Percentiles rank a stretch among this genome's conserved stretches.
These are phyloP conservation scores for Puya raimondii DNA, from an alignment of 176 grass and related monocot species.

Conservation along the genomic window DNA sequence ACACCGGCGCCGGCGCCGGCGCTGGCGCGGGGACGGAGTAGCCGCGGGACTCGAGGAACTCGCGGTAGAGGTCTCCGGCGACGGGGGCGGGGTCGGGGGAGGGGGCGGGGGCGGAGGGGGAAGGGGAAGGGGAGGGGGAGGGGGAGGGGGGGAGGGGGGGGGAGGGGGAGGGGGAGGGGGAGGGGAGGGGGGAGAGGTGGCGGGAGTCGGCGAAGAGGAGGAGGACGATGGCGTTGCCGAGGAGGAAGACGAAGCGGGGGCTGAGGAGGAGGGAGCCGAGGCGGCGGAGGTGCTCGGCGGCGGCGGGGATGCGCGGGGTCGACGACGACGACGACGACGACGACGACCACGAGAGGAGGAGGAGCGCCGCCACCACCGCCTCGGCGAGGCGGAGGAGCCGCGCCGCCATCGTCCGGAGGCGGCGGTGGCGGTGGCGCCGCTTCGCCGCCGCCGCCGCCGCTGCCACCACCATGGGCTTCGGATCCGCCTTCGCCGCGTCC, in stretches of 20 bases:
- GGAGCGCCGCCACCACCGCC: slow-evolving; percentile 33
- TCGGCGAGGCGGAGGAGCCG: slow-evolving; percentile 60
- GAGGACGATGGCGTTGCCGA: slow-evolving; percentile 84
- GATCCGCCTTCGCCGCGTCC: neutral
- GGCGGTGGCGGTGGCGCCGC: neutral
- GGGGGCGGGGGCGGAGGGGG: neutral
- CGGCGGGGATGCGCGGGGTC: slow-evolving; percentile 29
- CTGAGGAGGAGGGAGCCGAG: slow-evolving; percentile 38
- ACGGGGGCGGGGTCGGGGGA: neutral
- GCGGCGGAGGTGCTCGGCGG: slow-evolving; percentile 29
- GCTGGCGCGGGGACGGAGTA: neutral
- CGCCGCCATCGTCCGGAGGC: slow-evolving; percentile 5
- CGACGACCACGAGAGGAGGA: slow-evolving; percentile 15
- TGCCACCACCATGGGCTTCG: neutral
- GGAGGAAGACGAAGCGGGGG: slow-evolving; percentile 55
- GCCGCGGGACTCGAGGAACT: neutral
- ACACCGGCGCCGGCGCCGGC: neutral
- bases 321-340: slow-evolving; percentile 30
- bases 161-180: neutral
- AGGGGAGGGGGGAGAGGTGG: slow-evolving; percentile 25
- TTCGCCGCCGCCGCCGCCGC: neutral
- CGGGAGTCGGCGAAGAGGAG: slow-evolving; percentile 59
- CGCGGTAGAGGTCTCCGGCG: slow-evolving; percentile 7
- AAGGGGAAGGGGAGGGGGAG: neutral
- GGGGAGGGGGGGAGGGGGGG: neutral